phyloP scores from a whole-genome alignment of 2,329 filamentous ascomycete species.

The Aspergillus tubingensis region DNA sequence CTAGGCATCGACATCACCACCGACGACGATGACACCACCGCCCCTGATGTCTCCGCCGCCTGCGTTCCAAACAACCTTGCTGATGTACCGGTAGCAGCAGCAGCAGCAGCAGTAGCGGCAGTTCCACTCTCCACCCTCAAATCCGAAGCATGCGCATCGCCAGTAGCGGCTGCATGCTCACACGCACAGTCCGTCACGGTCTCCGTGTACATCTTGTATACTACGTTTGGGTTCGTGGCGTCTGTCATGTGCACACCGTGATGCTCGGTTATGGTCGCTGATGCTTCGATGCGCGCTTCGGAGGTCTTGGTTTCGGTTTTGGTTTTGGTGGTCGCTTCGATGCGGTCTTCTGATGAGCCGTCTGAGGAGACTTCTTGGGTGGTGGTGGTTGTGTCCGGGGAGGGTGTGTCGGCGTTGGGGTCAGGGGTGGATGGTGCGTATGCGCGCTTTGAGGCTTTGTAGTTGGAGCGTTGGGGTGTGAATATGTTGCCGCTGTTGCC shows the following conservation, averaged over 20 bases:
- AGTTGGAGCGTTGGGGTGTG: not conserved
- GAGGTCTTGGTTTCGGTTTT: too few relatives aligned
- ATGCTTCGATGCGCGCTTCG: not conserved
- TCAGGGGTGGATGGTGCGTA: not conserved
- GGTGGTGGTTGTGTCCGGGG: not conserved
- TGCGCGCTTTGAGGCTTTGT: not conserved
- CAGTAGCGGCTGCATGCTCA: not conserved
- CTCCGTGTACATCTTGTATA: not conserved
- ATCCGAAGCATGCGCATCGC: not conserved
- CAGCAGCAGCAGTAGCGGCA: not conserved
- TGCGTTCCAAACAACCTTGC: not conserved
- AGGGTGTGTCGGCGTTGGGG: not conserved
- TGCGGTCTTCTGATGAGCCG: not conserved
- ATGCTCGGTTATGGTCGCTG: not conserved
- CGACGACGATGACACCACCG: not conserved
- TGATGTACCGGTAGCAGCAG: not conserved
- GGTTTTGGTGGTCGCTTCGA: too few relatives aligned
- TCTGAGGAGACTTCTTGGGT: not conserved
- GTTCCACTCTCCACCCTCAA: not conserved
- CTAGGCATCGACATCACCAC: not conserved
- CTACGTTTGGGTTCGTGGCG: not conserved
- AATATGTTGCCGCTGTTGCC: not conserved
- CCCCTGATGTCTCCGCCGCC: not conserved
- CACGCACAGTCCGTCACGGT: not conserved
- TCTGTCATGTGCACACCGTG: not conserved